These are phyloP conservation scores for Cryphonectria nitschkei DNA, from an alignment of 2,329 filamentous ascomycete species.

Conservation along the genomic window DNA sequence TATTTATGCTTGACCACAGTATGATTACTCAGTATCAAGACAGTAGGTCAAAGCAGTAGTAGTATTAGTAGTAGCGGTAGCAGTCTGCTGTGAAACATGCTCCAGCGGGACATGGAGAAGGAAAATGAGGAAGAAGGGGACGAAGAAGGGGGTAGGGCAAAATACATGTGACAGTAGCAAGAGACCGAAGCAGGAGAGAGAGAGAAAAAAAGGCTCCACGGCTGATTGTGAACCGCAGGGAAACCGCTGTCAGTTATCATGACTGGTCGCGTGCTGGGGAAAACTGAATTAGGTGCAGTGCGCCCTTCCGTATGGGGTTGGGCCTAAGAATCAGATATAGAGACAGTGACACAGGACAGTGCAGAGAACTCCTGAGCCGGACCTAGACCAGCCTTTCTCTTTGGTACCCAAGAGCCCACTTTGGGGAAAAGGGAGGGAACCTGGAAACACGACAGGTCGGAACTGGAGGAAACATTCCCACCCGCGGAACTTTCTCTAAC, in stretches of 20 bases:
- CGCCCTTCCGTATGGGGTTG: neutral
- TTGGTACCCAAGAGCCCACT: neutral
- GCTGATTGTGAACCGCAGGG: constrained; percentile 4
- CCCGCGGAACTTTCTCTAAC: neutral
- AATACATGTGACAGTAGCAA: neutral
- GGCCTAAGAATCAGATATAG: neutral
- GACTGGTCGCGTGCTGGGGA: neutral
- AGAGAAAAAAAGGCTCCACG: neutral
- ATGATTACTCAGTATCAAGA: constrained; percentile 10
- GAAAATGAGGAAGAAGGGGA: neutral
- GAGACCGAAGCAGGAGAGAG: no score
- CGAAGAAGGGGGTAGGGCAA: neutral
- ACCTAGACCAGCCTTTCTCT: neutral
- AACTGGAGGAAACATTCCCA: neutral
- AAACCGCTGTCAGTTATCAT: neutral
- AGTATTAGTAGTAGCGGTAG: neutral
- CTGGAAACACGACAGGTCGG: neutral
- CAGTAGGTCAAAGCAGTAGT: neutral
- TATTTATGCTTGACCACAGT: constrained; percentile 16
- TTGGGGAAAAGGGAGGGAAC: neutral
- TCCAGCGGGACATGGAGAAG: neutral
- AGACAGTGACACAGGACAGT: neutral
- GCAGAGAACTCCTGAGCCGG: neutral
- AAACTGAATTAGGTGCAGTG: neutral
- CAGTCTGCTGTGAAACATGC: constrained; percentile 10